Evolutionary conservation across 1,284 basidiomycete species (phyloP), one percentile per base, ranked within the genome.

Genomic region (Trametes versicolor): DNA sequence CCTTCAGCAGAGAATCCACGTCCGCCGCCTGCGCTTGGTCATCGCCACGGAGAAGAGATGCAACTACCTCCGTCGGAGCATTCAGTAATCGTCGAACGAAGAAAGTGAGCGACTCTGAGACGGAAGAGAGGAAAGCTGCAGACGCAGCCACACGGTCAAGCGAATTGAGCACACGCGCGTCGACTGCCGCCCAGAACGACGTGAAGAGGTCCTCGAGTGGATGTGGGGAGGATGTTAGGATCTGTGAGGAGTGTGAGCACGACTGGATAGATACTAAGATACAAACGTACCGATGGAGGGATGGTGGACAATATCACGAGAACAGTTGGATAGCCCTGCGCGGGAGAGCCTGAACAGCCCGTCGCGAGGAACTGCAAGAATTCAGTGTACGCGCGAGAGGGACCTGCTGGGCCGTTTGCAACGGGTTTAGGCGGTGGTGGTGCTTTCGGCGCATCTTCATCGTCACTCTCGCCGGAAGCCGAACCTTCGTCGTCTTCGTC

Each of bases 241-340:
- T 64, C 68, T 70, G 50, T 13, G 19, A 9, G 1, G 13, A 8
- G 10, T 57, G 23, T 52, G n/a, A 79, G 76, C 17, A 66, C 50
- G 12, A 4, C 15, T 7, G 13, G 2, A 21, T 13, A 72, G 64
- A 10, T 51, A 32, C 29, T 19, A 17, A 13, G 17, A 17, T 4
- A 7, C 17, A 23, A 9, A 50, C 84, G 54, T 72, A 90, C 88
- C 37, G 81, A 80, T 4, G 81, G 73, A 7, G 94, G 93, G 29
- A 97, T 87, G 0, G 93, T 95, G 0, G 93, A 92, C 4, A 97
- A 74, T 27, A 96, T 83, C 43, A 97, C 80, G 10, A 96, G 78
- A 34, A 96, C 81, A 0, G 89, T 83, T 0, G 93, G 93, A 73
- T 96, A 97, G 3, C 91, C 91, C 68, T 91, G 84, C 4, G 84